Percentiles rank a stretch among this genome's conserved stretches.
Evolutionary conservation across 2,329 filamentous ascomycete species (phyloP).

Genomic region (Fusarium nelsonii): DNA sequence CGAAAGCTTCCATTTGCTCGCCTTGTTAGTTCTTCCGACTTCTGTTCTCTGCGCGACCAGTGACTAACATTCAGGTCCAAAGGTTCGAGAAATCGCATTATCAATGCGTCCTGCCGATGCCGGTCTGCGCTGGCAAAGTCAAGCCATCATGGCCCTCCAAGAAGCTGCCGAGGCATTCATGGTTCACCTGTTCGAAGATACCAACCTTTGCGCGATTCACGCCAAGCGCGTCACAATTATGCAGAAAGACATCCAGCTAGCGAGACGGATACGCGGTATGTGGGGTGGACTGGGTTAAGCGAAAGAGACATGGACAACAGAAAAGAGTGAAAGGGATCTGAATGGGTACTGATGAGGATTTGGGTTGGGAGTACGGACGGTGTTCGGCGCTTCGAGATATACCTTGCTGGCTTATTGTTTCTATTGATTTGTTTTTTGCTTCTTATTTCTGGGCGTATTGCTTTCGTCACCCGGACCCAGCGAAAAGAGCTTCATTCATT

Average conservation of each 20-base stretch:
- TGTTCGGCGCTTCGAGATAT: constrained; percentile 44
- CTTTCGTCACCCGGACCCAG: not conserved
- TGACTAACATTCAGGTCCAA: constrained; percentile 25
- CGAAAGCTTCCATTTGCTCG: constrained; percentile 84
- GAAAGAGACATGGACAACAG: not conserved
- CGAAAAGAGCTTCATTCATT: not conserved
- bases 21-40: constrained; percentile 63
- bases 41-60: constrained; percentile 4
- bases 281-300: constrained; percentile 76
- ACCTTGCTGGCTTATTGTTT: constrained; percentile 36
- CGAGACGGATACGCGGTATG: constrained; percentile 80
- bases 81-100: constrained; percentile 76
- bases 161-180: constrained; percentile 97
- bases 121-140: constrained; percentile 93
- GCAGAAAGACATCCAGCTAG: constrained; percentile 98
- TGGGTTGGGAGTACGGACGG: constrained; percentile 26
- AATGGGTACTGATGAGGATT: constrained; percentile 21
- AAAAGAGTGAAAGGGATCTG: constrained; percentile 6
- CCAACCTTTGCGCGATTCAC: constrained; percentile 94
- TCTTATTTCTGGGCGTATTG: constrained; percentile 1
- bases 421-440: constrained; percentile 33
- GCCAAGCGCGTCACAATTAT: constrained; percentile 97
- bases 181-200: constrained; percentile 88
- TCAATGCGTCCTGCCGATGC: constrained; percentile 71
- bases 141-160: constrained; percentile 92